Conservation (phyloP, 1,139 yeast genomes). For the Nadsonia commutata region DNA sequence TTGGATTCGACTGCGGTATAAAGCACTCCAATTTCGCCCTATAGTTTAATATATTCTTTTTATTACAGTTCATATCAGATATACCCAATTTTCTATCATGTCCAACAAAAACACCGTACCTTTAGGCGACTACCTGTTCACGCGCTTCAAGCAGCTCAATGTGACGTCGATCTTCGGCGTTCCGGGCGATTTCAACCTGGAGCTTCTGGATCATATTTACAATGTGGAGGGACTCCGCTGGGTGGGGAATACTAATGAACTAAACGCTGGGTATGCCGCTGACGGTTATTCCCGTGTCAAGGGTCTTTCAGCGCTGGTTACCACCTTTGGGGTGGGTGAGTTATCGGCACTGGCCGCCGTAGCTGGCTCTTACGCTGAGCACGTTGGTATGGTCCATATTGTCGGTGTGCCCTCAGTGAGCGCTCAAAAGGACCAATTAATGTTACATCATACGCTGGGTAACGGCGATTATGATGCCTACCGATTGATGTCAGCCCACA, state of each 20-base stretch:
- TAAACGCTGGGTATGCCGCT: conserved; percentile 46
- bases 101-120: not conserved
- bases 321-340: conserved; percentile 67
- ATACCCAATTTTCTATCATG: not conserved
- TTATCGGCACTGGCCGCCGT: conserved; percentile 52
- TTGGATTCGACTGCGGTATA: too few species aligned
- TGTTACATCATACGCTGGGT: conserved; percentile 58
- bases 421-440: conserved; percentile 49
- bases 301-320: conserved; percentile 40
- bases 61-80: too few species aligned
- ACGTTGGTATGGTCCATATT: conserved; percentile 46
- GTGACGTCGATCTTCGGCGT: conserved; percentile 36
- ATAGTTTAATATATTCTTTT: too few species aligned
- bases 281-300: conserved; percentile 57
- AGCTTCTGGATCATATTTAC: conserved; percentile 39
- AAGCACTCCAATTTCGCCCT: too few species aligned
- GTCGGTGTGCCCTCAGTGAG: conserved; percentile 50
- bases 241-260: conserved; percentile 35
- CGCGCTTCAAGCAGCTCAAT: conserved; percentile 33
- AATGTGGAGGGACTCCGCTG: conserved; percentile 27
- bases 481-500: conserved; percentile 57
- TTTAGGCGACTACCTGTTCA: conserved; percentile 37
- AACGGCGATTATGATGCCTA: conserved; percentile 76
- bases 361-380: conserved; percentile 56
- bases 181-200: conserved; percentile 48